phyloP scores from a whole-genome alignment of 116 monocot genomes.

The Papilionanthe hybrid region DNA sequence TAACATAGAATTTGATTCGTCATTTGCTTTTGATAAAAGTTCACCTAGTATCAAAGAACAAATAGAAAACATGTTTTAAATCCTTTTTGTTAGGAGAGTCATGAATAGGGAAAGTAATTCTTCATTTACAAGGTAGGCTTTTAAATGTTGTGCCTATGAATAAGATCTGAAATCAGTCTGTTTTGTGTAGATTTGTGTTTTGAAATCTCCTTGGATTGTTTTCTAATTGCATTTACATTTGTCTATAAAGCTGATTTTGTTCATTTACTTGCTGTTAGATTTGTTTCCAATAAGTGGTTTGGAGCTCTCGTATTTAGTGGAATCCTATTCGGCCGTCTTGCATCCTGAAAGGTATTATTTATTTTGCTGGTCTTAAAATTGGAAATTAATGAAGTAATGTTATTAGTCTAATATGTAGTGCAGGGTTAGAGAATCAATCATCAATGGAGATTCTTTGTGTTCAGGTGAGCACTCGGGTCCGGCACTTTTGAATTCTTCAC shows the following conservation, averaged over 20 bases:
- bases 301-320: constrained; percentile 82
- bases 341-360: constrained; percentile 30
- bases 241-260: not conserved
- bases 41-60: too few relatives aligned
- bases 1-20: too few relatives aligned
- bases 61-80: too few relatives aligned
- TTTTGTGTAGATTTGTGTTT: not conserved
- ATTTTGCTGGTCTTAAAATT: not conserved
- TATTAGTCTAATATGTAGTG: not conserved
- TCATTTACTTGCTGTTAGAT: constrained; percentile 35
- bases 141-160: too few relatives aligned
- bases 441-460: not conserved
- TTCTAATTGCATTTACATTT: not conserved
- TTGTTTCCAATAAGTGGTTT: constrained; percentile 95
- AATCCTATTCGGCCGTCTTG: constrained; percentile 67
- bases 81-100: too few relatives aligned
- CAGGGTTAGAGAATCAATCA: not conserved
- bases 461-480: not conserved
- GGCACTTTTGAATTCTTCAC: too few relatives aligned
- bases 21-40: too few relatives aligned
- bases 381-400: not conserved
- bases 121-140: too few relatives aligned
- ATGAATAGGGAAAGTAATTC: too few relatives aligned
- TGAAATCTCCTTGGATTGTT: not conserved
- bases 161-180: too few relatives aligned